Conservation (phyloP, 257 asterid genomes). For the Jacaranda copaia region DNA sequence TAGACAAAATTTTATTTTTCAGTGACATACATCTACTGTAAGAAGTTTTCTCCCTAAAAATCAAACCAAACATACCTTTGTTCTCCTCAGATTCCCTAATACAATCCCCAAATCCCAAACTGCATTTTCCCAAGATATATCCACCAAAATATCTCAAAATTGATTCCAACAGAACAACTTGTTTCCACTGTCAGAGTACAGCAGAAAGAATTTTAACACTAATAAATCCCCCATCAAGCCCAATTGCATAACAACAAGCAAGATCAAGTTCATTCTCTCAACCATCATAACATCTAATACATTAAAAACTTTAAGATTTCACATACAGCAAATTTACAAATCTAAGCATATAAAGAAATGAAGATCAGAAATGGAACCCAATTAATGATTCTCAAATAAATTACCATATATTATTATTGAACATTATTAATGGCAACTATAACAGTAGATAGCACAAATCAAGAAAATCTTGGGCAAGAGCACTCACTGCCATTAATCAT, state of each 20-base stretch:
- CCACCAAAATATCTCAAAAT: neutral
- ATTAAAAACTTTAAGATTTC: neutral
- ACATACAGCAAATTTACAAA: no score
- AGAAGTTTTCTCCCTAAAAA: no score
- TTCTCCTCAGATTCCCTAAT: neutral
- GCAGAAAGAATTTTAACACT: neutral
- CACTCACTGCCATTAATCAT: slow-evolving; percentile 53
- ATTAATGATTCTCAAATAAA: neutral
- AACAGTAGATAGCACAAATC: slow-evolving; percentile 18
- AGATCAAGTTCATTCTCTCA: neutral
- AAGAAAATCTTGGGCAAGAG: slow-evolving; percentile 22
- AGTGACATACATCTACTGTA: no score
- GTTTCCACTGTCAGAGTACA: neutral
- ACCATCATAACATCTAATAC: neutral
- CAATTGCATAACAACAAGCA: neutral
- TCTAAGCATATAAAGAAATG: neutral
- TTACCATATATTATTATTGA: neutral
- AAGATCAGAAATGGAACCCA: slow-evolving; percentile 13
- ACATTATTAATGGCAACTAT: neutral
- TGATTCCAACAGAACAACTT: neutral
- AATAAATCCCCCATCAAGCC: neutral
- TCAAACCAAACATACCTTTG: no score
- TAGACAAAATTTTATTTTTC: no score
- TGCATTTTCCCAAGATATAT: neutral
- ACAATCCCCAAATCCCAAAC: neutral